Conservation (phyloP, 2,329 filamentous ascomycete species). For the Drechslerella dactyloides region DNA sequence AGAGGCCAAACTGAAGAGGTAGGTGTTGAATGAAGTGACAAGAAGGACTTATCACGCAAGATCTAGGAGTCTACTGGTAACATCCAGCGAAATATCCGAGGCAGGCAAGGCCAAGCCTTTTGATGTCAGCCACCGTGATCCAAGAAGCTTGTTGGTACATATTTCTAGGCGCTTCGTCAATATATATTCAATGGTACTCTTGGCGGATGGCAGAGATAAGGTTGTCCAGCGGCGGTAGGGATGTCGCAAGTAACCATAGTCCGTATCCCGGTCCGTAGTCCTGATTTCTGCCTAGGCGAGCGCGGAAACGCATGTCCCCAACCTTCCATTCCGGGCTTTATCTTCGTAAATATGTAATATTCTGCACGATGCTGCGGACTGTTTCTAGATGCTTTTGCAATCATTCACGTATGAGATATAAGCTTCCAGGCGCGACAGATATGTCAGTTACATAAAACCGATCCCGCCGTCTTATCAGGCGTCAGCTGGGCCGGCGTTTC, state of each 20-base stretch:
- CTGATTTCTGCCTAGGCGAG: constrained; percentile 40
- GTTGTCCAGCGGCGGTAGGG: constrained; percentile 31
- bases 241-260: constrained; percentile 18
- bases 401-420: background rate
- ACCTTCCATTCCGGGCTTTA: constrained; percentile 24
- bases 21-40: no score
- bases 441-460: background rate
- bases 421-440: background rate
- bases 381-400: background rate
- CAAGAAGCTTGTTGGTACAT: no score
- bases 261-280: constrained; percentile 9
- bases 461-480: background rate
- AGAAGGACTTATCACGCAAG: no score
- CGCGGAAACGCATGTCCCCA: constrained; percentile 3
- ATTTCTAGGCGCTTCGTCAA: background rate
- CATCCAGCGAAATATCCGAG: background rate
- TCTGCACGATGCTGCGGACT: no score
- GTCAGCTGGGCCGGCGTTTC: constrained; percentile 1
- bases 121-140: background rate
- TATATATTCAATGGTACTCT: background rate
- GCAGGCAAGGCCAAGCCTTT: background rate
- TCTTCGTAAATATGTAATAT: no score
- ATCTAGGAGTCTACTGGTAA: no score
- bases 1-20: constrained; percentile 31
- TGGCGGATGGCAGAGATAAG: constrained; percentile 16